phyloP scores from a whole-genome alignment of 768 basidiomycete genomes.

The Tylopilus vinaceipallidus region DNA sequence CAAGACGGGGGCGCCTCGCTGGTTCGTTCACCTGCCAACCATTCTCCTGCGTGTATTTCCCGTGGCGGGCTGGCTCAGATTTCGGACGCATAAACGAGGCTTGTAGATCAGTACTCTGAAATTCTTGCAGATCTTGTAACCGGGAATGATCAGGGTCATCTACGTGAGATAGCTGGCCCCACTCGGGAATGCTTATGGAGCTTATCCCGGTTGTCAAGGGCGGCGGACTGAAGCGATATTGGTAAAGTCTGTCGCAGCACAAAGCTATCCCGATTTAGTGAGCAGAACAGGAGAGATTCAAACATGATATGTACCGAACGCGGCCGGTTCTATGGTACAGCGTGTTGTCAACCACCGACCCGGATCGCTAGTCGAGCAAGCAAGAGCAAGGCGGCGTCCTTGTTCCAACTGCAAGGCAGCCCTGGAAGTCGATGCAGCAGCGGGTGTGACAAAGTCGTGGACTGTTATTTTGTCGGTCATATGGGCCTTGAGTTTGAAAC shows the following conservation, averaged over 20 bases:
- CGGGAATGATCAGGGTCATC: conserved; percentile 37
- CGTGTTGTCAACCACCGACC: conserved; percentile 25
- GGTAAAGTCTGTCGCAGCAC: conserved; percentile 19
- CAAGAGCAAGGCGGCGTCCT: conserved; percentile 21
- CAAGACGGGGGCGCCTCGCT: conserved; percentile 35
- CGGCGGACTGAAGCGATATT: conserved; percentile 23
- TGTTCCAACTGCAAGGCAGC: conserved; percentile 10
- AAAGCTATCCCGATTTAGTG: conserved; percentile 20
- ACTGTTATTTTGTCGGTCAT: conserved; percentile 13
- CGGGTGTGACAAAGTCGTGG: conserved; percentile 21
- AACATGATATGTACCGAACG: conserved; percentile 22
- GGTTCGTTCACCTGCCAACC: conserved; percentile 9
- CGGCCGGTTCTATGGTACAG: conserved; percentile 7
- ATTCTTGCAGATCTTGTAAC: conserved; percentile 44
- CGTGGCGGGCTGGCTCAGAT: neutral
- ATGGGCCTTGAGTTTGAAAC: too few species aligned
- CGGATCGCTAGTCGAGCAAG: conserved; percentile 8
- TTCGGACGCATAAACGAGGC: conserved; percentile 1
- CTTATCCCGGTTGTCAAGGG: neutral
- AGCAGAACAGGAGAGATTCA: neutral
- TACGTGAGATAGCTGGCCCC: conserved; percentile 35
- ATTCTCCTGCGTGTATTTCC: conserved; percentile 9
- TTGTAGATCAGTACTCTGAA: conserved; percentile 36
- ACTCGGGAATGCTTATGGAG: conserved; percentile 29
- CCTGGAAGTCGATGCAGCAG: neutral